phyloP scores from a whole-genome alignment of 2,329 filamentous ascomycete species.

The Aspergillus floridensis region DNA sequence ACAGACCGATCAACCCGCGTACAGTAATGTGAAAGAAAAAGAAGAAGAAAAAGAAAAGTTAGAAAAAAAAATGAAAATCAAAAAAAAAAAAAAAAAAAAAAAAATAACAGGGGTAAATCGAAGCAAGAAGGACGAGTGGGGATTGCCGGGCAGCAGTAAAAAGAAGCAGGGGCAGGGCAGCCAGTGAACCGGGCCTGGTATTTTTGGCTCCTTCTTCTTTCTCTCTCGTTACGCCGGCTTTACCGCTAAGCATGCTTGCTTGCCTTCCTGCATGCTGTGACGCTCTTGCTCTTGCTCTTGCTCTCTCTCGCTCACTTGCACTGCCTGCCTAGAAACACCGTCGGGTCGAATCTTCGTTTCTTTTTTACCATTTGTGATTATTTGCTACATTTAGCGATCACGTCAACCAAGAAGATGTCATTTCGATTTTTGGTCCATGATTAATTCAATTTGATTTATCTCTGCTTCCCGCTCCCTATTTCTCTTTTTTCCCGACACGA shows the following conservation, averaged over 20 bases:
- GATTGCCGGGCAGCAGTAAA: neutral
- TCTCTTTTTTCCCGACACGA: neutral
- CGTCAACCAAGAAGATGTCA: neutral
- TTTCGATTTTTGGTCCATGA: neutral
- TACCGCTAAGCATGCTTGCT: slow-evolving; percentile 11
- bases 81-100: slow-evolving; percentile 1
- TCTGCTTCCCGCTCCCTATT: slow-evolving; percentile 5
- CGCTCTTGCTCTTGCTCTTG: neutral
- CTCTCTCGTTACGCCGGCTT: neutral
- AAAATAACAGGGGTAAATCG: neutral
- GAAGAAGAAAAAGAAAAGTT: neutral
- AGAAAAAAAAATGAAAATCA: too few relatives aligned
- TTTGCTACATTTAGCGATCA: neutral
- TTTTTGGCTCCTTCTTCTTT: slow-evolving; percentile 7
- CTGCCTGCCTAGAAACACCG: slow-evolving; percentile 3
- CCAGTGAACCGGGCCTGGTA: slow-evolving; percentile 15
- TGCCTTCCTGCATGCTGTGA: slow-evolving; percentile 9
- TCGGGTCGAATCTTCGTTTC: neutral
- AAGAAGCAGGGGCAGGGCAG: neutral
- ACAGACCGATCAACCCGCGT: neutral
- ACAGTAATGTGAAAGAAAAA: neutral
- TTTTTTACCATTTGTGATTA: neutral
- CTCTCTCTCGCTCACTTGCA: neutral
- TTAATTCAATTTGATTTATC: neutral
- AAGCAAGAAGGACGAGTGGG: neutral